These are phyloP conservation scores for Pezicula neosporulosa DNA, from an alignment of 2,329 filamentous ascomycete species.

Conservation along the genomic window DNA sequence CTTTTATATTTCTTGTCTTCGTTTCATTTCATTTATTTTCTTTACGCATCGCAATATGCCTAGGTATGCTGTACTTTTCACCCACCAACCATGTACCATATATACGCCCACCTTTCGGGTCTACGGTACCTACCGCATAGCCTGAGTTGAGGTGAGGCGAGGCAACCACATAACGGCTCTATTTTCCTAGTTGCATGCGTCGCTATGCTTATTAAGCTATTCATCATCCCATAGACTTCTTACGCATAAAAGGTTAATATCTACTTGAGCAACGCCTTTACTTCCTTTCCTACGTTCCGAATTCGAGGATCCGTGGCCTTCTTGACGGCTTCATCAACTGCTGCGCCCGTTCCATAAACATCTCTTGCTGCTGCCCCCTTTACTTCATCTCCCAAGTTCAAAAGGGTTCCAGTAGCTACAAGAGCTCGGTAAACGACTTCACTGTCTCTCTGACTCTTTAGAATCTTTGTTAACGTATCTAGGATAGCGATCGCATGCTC, in stretches of 20 bases:
- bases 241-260: not conserved
- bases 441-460: slow-evolving; percentile 66
- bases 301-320: slow-evolving; percentile 58
- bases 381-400: slow-evolving; percentile 54
- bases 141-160: too few relatives aligned
- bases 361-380: slow-evolving; percentile 54
- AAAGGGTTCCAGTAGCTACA: slow-evolving; percentile 77
- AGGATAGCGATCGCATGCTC: slow-evolving; percentile 44
- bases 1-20: too few relatives aligned
- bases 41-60: too few relatives aligned
- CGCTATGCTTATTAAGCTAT: too few relatives aligned
- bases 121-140: too few relatives aligned
- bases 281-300: slow-evolving; percentile 56
- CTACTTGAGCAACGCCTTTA: slow-evolving; percentile 41
- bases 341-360: slow-evolving; percentile 47
- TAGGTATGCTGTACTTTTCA: too few relatives aligned
- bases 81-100: too few relatives aligned
- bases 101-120: too few relatives aligned
- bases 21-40: too few relatives aligned
- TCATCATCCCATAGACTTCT: too few relatives aligned
- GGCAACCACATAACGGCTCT: too few relatives aligned
- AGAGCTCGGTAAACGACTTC: slow-evolving; percentile 82
- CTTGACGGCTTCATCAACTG: slow-evolving; percentile 42
- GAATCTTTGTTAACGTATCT: slow-evolving; percentile 57
- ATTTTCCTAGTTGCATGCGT: too few relatives aligned